Conservation (phyloP, 257 asterid species). For the Solanum peruvianum region DNA sequence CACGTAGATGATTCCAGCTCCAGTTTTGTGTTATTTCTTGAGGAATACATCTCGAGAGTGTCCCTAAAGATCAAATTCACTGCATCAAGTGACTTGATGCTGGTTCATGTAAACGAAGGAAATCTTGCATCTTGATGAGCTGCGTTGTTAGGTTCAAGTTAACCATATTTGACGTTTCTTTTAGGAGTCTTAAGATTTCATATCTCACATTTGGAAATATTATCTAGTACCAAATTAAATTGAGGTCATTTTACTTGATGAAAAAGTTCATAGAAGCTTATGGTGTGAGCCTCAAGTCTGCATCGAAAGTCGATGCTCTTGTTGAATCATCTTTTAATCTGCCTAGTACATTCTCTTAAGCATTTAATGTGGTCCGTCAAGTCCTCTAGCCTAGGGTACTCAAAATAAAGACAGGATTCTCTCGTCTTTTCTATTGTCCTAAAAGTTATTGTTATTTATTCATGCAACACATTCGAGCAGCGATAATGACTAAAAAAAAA, state of each 20-base stretch:
- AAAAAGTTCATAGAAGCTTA: neutral
- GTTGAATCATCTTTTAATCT: neutral
- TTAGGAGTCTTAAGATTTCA: neutral
- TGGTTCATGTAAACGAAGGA: neutral
- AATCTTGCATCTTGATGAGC: neutral
- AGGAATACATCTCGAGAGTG: neutral
- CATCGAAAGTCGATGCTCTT: neutral
- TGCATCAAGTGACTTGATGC: neutral
- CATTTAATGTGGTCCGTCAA: neutral
- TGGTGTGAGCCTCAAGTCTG: neutral
- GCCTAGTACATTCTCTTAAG: neutral
- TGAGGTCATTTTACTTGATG: neutral
- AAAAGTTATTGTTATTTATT: neutral
- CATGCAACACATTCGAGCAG: neutral
- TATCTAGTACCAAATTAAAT: neutral
- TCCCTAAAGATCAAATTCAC: neutral
- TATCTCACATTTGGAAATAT: neutral
- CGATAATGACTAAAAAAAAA: neutral
- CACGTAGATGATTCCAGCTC: constrained; percentile 25
- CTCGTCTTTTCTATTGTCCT: neutral
- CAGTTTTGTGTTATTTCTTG: neutral
- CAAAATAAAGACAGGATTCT: too few species aligned
- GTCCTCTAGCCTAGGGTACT: too few species aligned
- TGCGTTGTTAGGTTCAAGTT: neutral
- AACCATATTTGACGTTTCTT: neutral